A percentile compares a stretch with the other conserved stretches of the same genome.
Conservation (phyloP, 306 rosid genomes). For the Cicer chorassanicum region DNA sequence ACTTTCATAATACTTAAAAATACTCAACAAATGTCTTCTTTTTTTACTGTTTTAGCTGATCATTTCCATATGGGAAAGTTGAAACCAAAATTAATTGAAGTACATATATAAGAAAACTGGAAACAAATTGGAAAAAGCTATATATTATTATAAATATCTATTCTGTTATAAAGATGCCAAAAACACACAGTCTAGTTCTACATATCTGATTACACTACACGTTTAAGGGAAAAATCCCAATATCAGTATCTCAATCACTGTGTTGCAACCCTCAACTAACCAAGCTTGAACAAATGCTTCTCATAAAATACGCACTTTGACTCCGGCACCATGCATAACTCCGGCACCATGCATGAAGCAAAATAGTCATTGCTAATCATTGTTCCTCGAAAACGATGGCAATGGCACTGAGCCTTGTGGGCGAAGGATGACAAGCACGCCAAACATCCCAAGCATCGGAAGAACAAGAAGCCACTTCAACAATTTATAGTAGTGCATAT, state of each 20-base stretch:
- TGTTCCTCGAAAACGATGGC: conserved; percentile 92
- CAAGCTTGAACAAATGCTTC: conserved; percentile 41
- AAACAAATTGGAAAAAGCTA: conserved; percentile 7
- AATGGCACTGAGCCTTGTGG: conserved; percentile 91
- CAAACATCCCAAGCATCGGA: conserved; percentile 96
- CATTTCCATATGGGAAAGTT: background rate
- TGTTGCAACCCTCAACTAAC: conserved; percentile 48
- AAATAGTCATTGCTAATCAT: conserved; percentile 55
- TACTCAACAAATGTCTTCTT: background rate
- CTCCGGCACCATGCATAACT: conserved; percentile 41
- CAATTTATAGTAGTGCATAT: conserved; percentile 90
- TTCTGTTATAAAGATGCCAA: conserved; percentile 34
- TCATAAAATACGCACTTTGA: conserved; percentile 22
- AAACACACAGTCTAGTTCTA: background rate
- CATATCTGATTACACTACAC: conserved; percentile 43
- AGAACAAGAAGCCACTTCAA: conserved; percentile 96
- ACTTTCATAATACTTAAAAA: background rate
- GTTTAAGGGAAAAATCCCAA: conserved; percentile 41
- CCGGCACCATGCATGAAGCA: conserved; percentile 35
- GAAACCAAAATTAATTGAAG: background rate
- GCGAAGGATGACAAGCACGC: conserved; percentile 82
- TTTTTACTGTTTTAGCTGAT: background rate
- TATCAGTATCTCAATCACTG: conserved; percentile 45
- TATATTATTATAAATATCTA: conserved; percentile 43
- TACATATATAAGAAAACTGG: background rate